Evolutionary conservation across 352 stramenopile species (phyloP), one percentile per base, ranked within the genome.

Genomic region (Globisporangium nagaii): DNA sequence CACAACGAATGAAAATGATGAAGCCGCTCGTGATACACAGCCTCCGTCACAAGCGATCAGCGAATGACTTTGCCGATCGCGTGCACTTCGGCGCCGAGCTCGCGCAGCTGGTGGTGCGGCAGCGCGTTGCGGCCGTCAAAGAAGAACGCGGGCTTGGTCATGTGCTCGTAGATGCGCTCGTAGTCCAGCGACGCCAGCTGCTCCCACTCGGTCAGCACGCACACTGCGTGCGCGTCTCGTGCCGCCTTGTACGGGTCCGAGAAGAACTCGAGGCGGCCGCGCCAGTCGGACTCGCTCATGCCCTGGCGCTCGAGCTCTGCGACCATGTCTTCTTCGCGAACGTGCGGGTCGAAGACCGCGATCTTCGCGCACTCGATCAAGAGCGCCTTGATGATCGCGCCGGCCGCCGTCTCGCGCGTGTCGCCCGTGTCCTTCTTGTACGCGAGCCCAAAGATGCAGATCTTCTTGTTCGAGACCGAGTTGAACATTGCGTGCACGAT

Each of bases 391-490:
- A 97, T 84, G 40, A 99, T 96, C 60, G 98, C 97, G 25, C 96
- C 97, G 1, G 96, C 95, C 5, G 97, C 90, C 1, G 97, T 99
- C 79, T 99, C 98, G 28, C 98, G 93, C 37, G 98, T 97, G 75
- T 99, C 98, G 22, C 97, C 97, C 37, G 98, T 99, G 78, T 99
- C 96, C 69, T 98, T 99, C 89, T 99, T 99, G 79, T 99, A 99
- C 15, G 98, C 97, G 73, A 99, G 99, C 59, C 98, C 98, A 15
- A 99, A 86, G 57, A 99, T 79, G 49, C 95, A 97, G 70, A 99
- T 99, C 72, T 98, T 98, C 77, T 99, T 99, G 64, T 97, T 97
- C 25, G 96, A 99, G 28, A 99, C 95, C 30, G 96, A 99, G 86
- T 99, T 98, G 72, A 99, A 99, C 97, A 99, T 99, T 37, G 79